Evolutionary conservation across 169 alveolate genomes (phyloP).

Genomic region (Plasmodium fragile): DNA sequence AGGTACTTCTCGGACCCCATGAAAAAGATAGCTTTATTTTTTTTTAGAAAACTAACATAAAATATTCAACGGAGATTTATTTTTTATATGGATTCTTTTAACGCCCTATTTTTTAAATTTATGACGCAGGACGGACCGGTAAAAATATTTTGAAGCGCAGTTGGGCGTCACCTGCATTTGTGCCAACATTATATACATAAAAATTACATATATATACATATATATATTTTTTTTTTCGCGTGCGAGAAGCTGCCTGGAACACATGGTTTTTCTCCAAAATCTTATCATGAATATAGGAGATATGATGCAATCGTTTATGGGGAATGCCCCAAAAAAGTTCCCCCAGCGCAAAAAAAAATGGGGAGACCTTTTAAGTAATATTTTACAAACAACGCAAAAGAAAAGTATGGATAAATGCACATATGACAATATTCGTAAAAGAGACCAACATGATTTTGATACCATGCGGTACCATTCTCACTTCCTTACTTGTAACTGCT

Average conservation of each 20-base stretch:
- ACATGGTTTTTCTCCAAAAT: not conserved
- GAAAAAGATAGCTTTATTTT: not conserved
- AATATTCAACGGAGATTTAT: not conserved
- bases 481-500: not conserved
- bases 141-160: not conserved
- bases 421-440: not conserved
- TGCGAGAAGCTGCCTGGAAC: not conserved
- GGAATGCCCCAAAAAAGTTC: not conserved
- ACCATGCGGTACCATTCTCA: not conserved
- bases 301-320: not conserved
- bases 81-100: not conserved
- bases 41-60: not conserved
- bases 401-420: not conserved
- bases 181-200: not conserved
- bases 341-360: not conserved
- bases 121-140: not conserved
- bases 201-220: not conserved
- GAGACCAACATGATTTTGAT: not conserved
- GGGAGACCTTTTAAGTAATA: not conserved
- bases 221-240: not conserved
- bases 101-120: too few species aligned
- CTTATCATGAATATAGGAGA: too few species aligned
- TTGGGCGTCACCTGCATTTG: not conserved
- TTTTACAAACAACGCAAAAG: not conserved
- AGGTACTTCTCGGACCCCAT: not conserved